Conservation (phyloP, 2,329 filamentous ascomycete genomes). For the Pezicula radicicola region DNA sequence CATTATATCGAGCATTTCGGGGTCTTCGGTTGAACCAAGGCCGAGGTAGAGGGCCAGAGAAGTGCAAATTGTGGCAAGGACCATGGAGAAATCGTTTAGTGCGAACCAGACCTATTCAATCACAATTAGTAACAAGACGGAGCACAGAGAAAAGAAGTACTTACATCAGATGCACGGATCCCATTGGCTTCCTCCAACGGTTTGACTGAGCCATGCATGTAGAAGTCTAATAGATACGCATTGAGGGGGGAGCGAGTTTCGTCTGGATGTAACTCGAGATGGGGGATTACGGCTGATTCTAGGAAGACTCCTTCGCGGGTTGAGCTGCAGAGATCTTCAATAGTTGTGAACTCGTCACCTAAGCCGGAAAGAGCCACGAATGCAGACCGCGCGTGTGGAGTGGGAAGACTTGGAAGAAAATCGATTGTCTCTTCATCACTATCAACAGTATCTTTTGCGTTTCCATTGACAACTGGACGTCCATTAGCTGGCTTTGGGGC, state of each 20-base stretch:
- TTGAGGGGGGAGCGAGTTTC: slow-evolving; percentile 53
- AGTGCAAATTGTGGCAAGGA: slow-evolving; percentile 70
- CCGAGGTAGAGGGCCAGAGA: slow-evolving; percentile 57
- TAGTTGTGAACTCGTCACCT: slow-evolving; percentile 58
- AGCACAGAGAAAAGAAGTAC: neutral
- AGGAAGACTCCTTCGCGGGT: slow-evolving; percentile 69
- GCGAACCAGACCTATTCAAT: slow-evolving; percentile 61
- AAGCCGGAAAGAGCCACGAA: slow-evolving; percentile 72
- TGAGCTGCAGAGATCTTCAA: slow-evolving; percentile 65
- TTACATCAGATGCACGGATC: slow-evolving; percentile 56
- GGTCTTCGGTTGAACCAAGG: slow-evolving; percentile 46
- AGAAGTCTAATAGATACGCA: slow-evolving; percentile 73
- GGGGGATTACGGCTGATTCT: slow-evolving; percentile 70
- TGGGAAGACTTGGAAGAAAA: slow-evolving; percentile 29
- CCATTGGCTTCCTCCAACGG: slow-evolving; percentile 62
- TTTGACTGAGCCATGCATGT: slow-evolving; percentile 64
- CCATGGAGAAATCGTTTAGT: slow-evolving; percentile 63
- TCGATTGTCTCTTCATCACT: slow-evolving; percentile 6
- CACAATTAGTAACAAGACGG: slow-evolving; percentile 4
- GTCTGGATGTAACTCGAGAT: slow-evolving; percentile 58
- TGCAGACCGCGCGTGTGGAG: slow-evolving; percentile 55
- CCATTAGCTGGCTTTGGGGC: slow-evolving; percentile 1
- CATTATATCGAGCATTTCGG: slow-evolving; percentile 37
- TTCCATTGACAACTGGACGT: slow-evolving; percentile 8
- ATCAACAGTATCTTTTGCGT: slow-evolving; percentile 8